A percentile compares a stretch with the other conserved stretches of the same genome.
Evolutionary conservation across 306 rosid species (phyloP).

Genomic region (Dryas octopetala): DNA sequence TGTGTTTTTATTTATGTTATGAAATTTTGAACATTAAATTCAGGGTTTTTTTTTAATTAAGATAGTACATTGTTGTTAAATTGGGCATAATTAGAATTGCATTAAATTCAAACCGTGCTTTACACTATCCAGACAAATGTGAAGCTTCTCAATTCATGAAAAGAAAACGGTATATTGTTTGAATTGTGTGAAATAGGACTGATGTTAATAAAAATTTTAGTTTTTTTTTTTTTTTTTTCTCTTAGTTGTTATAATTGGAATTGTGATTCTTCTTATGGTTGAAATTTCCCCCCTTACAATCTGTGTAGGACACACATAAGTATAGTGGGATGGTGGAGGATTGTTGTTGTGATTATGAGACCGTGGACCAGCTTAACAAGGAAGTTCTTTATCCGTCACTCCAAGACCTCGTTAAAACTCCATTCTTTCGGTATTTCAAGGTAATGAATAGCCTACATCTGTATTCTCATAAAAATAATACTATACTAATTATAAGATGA

Average conservation of each 20-base stretch:
- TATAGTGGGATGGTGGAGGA: slow-evolving; percentile 53
- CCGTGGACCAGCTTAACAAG: slow-evolving; percentile 47
- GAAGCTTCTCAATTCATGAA: too few species aligned
- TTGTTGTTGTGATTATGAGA: slow-evolving; percentile 58
- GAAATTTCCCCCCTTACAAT: background rate
- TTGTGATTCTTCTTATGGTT: background rate
- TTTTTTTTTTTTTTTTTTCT: too few species aligned
- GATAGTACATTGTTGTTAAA: background rate
- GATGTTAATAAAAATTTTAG: background rate
- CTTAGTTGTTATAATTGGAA: background rate
- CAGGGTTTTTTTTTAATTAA: background rate
- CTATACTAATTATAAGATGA: background rate
- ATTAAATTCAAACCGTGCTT: background rate
- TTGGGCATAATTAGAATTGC: background rate
- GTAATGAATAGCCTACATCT: slow-evolving; percentile 17
- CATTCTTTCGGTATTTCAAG: slow-evolving; percentile 58
- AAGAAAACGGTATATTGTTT: background rate
- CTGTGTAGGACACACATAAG: slow-evolving; percentile 29
- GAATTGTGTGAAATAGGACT: background rate
- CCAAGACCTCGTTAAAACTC: slow-evolving; percentile 50
- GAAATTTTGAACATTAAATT: background rate
- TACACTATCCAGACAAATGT: background rate
- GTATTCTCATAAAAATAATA: background rate
- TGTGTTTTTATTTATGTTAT: background rate
- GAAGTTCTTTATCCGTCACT: slow-evolving; percentile 47